Base-by-base conservation (phyloP, 306 rosid species). In the Quercus engelmannii region DNA sequence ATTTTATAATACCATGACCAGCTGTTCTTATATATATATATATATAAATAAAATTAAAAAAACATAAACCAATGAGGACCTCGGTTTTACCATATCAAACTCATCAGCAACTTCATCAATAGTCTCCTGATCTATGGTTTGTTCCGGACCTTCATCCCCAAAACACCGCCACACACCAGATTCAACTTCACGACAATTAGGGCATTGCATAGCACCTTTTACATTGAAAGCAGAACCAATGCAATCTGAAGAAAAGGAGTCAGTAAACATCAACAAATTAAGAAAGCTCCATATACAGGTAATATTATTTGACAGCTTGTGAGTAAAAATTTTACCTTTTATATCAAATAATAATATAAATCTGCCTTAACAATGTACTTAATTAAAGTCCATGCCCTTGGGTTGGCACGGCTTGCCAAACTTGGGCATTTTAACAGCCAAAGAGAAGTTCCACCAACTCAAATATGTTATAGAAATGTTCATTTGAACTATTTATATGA, bases 201-300 rank as follows among this genome's bases (percentile, higher is more conserved):
- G 84, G 55, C 80, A 81, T 61, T 75, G 76, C 84, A 81, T 81
- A 9, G 38, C 19, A 46, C 84, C 84, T 55, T 33, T 81, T 4
- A 38, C 28, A 51, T 75, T 81, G 31, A 69, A 75, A 3, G 84
- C 77, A 46, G 73, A 81, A 46, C 80, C 84, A 51, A 81, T 81
- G 73, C 77, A 81, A 58, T 81, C 84, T 80, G 49, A 25, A 74
- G 14, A 55, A 23, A 31, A 75, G 19, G 12, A 74, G 33, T 18
- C 28, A 65, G 18, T 23, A 14, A 68, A 52, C 18, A 54, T 46
- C 57, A 73, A 38, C 3, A 21, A 18, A 33, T 5, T 4, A 33
- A 26, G 15, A 62, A 62, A 35, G 14, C 10, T 57, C 28, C 70
- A 74, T 58, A 8, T 26, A 10, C n/a, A 62, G 28, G 6, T 62